These are phyloP conservation scores for Alternaria brassicae DNA, from an alignment of 2,329 filamentous ascomycete genomes.

Conservation along the genomic window DNA sequence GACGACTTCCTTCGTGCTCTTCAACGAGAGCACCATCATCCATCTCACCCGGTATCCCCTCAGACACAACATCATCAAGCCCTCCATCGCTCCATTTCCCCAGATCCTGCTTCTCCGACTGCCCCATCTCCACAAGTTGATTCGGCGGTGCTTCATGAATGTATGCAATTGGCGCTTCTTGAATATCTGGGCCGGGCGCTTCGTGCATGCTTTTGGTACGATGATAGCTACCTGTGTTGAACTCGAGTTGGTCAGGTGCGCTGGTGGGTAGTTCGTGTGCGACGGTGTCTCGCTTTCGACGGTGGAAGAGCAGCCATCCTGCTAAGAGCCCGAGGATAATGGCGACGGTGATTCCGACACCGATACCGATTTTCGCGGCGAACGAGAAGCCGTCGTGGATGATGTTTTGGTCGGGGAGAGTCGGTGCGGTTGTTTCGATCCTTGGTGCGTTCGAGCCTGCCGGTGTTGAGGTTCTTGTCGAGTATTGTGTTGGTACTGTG, in stretches of 20 bases:
- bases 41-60: background rate
- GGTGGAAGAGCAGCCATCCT: slow-evolving; percentile 4
- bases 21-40: rapidly evolving
- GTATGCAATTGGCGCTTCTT: background rate
- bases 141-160: background rate
- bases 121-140: background rate
- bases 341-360: background rate
- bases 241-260: background rate
- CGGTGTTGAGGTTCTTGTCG: background rate
- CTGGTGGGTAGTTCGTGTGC: background rate
- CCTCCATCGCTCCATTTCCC: background rate
- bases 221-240: background rate
- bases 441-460: background rate
- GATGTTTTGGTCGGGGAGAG: background rate
- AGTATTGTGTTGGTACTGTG: too few relatives aligned
- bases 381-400: background rate
- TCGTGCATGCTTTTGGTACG: background rate
- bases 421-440: background rate
- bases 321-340: background rate
- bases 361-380: background rate
- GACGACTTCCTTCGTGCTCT: too few relatives aligned
- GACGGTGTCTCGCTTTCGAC: background rate
- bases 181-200: background rate
- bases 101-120: background rate
- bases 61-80: background rate